A percentile compares a stretch with the other conserved stretches of the same genome.
Conservation (phyloP, 495 filamentous ascomycete species). For the Chaetomium cochliodes region DNA sequence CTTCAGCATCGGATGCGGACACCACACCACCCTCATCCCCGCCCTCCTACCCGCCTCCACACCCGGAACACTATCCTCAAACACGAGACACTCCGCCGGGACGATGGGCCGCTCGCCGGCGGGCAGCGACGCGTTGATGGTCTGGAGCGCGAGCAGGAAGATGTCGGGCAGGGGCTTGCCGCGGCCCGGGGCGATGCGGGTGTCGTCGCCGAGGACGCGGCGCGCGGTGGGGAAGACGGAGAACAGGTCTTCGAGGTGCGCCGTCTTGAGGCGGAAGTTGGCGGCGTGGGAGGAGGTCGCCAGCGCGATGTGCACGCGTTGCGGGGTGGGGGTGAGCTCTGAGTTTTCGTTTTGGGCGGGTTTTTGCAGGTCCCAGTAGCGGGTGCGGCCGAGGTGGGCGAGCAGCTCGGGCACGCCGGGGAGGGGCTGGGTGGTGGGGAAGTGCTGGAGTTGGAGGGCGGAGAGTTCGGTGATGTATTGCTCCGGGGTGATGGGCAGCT, state of each 20-base stretch:
- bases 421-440: constrained; percentile 70
- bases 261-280: constrained; percentile 80
- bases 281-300: constrained; percentile 71
- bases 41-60: constrained; percentile 88
- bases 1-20: constrained; percentile 77
- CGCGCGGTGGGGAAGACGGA: constrained; percentile 63
- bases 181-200: constrained; percentile 69
- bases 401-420: constrained; percentile 76
- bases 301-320: constrained; percentile 74
- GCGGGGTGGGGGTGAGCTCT: constrained; percentile 32
- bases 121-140: constrained; percentile 70
- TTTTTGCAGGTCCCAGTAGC: constrained; percentile 49
- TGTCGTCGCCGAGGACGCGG: constrained; percentile 82
- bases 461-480: constrained; percentile 60
- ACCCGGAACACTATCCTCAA: constrained; percentile 91
- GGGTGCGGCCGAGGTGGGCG: constrained; percentile 46
- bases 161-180: constrained; percentile 97
- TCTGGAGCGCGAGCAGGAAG: constrained; percentile 81
- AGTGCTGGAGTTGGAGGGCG: constrained; percentile 65
- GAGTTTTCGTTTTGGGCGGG: neutral
- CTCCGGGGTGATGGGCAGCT: constrained; percentile 70
- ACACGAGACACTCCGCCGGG: constrained; percentile 90
- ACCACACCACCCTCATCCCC: constrained; percentile 94
- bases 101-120: constrained; percentile 65
- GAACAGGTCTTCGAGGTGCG: constrained; percentile 72